phyloP scores from a whole-genome alignment of 768 basidiomycete genomes.

The Amylocystis lapponica region DNA sequence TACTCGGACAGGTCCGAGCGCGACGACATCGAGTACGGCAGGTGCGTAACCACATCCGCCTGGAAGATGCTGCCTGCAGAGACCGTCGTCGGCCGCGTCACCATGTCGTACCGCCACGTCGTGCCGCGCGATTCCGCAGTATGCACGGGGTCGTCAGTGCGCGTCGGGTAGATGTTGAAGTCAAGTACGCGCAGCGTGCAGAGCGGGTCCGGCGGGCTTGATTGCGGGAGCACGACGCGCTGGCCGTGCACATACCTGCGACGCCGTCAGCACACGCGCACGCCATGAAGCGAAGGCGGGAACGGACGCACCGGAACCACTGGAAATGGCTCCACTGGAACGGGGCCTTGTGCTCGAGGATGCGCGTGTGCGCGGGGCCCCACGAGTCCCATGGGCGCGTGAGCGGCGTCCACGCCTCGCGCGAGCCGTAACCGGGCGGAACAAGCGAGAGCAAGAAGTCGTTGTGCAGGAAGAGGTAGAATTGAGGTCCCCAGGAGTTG shows the following conservation, averaged over 20 bases:
- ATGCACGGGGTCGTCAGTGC: conserved; percentile 11
- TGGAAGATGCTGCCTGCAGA: conserved; percentile 5
- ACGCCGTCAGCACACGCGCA: neutral
- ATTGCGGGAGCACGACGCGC: conserved; percentile 26
- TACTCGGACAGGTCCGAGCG: conserved; percentile 17
- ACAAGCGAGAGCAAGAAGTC: conserved; percentile 19
- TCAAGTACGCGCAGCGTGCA: conserved; percentile 16
- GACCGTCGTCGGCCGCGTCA: neutral
- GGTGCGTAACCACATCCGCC: conserved; percentile 7
- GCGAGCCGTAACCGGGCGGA: neutral
- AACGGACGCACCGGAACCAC: conserved; percentile 27
- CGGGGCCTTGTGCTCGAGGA: conserved; percentile 19
- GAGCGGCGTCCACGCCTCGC: neutral
- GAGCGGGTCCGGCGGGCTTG: conserved; percentile 2
- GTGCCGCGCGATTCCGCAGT: conserved; percentile 2
- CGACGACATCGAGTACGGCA: conserved; percentile 14
- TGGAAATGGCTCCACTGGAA: no score
- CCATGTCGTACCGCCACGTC: conserved; percentile 2
- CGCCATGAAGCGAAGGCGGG: neutral
- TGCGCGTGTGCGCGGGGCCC: conserved; percentile 31
- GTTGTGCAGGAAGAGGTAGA: conserved; percentile 30
- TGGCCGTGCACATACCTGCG: conserved; percentile 36
- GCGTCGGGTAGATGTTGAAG: conserved; percentile 24
- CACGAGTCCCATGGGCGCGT: conserved; percentile 32
- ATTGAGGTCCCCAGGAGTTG: conserved; percentile 11